phyloP scores from a whole-genome alignment of 2,329 filamentous ascomycete genomes.

The Aspergillus pseudoterreus region DNA sequence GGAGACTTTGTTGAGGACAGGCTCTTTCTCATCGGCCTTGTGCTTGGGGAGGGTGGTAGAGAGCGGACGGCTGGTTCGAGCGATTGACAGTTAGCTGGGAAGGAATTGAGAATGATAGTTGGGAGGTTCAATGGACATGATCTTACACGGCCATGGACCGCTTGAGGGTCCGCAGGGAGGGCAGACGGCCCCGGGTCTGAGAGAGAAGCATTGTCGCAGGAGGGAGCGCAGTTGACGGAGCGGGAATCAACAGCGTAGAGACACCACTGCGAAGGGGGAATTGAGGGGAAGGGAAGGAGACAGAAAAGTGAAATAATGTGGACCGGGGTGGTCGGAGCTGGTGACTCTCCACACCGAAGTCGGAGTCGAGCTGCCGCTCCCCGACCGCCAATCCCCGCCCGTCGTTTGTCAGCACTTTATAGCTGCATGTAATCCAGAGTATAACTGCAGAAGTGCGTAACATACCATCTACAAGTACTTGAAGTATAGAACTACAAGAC shows the following conservation, averaged over 20 bases:
- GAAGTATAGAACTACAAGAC: too few relatives aligned
- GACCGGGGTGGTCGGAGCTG: constrained; percentile 3
- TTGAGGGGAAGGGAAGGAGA: constrained; percentile 1
- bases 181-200: constrained; percentile 27
- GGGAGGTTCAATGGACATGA: neutral
- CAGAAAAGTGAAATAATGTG: neutral
- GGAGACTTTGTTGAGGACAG: constrained; percentile 76
- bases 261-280: neutral
- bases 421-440: too few relatives aligned
- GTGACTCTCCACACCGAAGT: constrained; percentile 16
- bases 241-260: neutral
- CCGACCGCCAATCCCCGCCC: constrained; percentile 14
- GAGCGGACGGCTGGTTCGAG: constrained; percentile 27
- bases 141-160: constrained; percentile 10
- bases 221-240: neutral
- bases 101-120: neutral
- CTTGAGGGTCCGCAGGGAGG: constrained; percentile 23
- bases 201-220: constrained; percentile 25
- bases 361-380: constrained; percentile 13
- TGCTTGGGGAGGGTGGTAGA: constrained; percentile 46
- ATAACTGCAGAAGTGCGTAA: too few relatives aligned
- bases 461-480: too few relatives aligned
- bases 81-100: neutral
- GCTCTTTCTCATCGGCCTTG: constrained; percentile 43
- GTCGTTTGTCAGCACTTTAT: constrained; percentile 10